Conservation (phyloP, 148 eudicot species). For the Chenopodium quinoa region DNA sequence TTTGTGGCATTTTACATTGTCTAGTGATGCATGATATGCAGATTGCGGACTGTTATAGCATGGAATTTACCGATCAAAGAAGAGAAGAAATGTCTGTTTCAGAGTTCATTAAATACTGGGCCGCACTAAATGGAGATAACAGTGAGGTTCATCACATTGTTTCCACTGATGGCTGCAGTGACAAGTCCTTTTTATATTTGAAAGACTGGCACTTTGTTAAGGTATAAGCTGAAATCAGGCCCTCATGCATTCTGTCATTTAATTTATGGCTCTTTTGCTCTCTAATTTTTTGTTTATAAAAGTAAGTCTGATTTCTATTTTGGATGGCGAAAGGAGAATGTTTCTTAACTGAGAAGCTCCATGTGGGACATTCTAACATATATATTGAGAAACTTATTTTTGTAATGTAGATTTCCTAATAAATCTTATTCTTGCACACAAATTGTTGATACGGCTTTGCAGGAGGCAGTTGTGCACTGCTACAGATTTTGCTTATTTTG, state of each 20-base stretch:
- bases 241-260: constrained; percentile 1
- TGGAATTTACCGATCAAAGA: constrained; percentile 76
- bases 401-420: neutral
- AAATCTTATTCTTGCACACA: neutral
- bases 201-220: constrained; percentile 99
- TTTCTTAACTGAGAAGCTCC: neutral
- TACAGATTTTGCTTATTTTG: neutral
- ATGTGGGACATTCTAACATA: neutral
- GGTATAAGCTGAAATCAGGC: constrained; percentile 39
- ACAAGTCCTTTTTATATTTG: constrained; percentile 59
- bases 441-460: neutral
- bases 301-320: neutral
- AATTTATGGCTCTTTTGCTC: neutral
- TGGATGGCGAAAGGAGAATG: neutral
- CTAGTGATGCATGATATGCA: constrained; percentile 28
- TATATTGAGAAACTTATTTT: neutral
- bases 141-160: constrained; percentile 15
- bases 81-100: constrained; percentile 78
- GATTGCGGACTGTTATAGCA: constrained; percentile 78
- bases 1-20: constrained; percentile 12
- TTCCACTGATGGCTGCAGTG: constrained; percentile 23
- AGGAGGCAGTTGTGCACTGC: neutral
- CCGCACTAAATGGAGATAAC: constrained; percentile 26
- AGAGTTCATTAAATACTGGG: constrained; percentile 70
- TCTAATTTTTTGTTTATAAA: neutral